Conservation (phyloP, 805 yeast genomes). For the Candida anglica region DNA sequence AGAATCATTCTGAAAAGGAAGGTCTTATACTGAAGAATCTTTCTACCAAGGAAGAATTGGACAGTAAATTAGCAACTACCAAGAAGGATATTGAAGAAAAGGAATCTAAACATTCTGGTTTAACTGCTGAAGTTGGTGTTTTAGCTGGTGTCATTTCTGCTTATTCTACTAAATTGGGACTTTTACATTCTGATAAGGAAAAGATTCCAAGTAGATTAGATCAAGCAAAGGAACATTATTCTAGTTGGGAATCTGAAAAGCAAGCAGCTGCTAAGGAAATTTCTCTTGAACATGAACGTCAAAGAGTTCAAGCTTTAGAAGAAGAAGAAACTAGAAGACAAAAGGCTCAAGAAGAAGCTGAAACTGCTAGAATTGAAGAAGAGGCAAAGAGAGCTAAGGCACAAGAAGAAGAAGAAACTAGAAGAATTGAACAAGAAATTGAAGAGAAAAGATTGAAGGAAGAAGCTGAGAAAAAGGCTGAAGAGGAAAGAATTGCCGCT, state of each 20-base stretch:
- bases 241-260: slow-evolving; percentile 44
- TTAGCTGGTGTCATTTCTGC: slow-evolving; percentile 41
- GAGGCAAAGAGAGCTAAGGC: slow-evolving; percentile 36
- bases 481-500: slow-evolving; percentile 17
- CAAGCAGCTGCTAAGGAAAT: slow-evolving; percentile 37
- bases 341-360: slow-evolving; percentile 39
- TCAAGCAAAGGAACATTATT: slow-evolving; percentile 37
- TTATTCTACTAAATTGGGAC: slow-evolving; percentile 39
- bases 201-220: slow-evolving; percentile 30
- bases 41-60: slow-evolving; percentile 39
- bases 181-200: slow-evolving; percentile 36
- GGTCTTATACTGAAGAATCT: slow-evolving; percentile 23
- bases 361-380: slow-evolving; percentile 21
- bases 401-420: slow-evolving; percentile 27
- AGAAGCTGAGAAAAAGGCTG: slow-evolving; percentile 15
- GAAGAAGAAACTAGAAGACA: slow-evolving; percentile 29
- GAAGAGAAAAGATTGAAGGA: slow-evolving; percentile 17
- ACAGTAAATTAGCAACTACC: slow-evolving; percentile 30
- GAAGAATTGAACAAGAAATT: slow-evolving; percentile 25
- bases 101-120: slow-evolving; percentile 31
- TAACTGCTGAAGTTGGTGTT: slow-evolving; percentile 41
- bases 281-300: slow-evolving; percentile 30
- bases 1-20: slow-evolving; percentile 25
- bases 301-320: slow-evolving; percentile 41
- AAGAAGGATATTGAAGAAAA: slow-evolving; percentile 34